Evolutionary conservation across 148 eudicot genomes (phyloP).

Genomic region (Agrostemma githago): DNA sequence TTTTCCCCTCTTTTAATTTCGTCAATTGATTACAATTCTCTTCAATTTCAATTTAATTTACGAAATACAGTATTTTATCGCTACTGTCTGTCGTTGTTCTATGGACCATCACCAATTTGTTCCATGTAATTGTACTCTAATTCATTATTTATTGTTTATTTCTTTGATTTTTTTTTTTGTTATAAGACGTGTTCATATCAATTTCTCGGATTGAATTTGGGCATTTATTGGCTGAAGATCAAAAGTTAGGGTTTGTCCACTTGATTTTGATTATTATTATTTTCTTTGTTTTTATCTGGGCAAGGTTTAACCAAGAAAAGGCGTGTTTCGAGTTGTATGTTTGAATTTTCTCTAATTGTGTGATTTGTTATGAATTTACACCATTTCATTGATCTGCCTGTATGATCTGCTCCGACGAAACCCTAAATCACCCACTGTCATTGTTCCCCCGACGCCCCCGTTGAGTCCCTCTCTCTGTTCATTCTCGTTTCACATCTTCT

Average conservation of each 20-base stretch:
- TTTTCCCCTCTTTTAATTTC: background rate
- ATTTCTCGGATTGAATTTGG: background rate
- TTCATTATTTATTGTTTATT: background rate
- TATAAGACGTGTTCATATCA: conserved; percentile 11
- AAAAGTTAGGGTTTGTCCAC: background rate
- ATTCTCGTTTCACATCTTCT: too few species aligned
- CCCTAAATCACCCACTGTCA: too few species aligned
- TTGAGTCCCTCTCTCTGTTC: too few species aligned
- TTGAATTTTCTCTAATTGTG: conserved; percentile 11
- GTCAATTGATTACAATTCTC: background rate
- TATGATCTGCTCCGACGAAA: background rate
- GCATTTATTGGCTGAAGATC: background rate
- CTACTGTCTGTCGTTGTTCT: background rate
- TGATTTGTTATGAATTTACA: conserved; percentile 9
- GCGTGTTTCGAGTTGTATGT: background rate
- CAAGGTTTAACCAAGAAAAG: background rate
- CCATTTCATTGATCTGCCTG: background rate
- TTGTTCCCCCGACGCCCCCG: too few species aligned
- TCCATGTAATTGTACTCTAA: too few species aligned
- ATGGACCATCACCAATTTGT: background rate
- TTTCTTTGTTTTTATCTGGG: background rate
- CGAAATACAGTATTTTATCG: background rate
- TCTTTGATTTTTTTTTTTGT: background rate
- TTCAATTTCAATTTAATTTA: too few species aligned
- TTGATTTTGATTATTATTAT: background rate